Percentiles rank a stretch among this genome's conserved stretches.
Conservation (phyloP, 805 yeast species). For the Saturnispora galanensis region DNA sequence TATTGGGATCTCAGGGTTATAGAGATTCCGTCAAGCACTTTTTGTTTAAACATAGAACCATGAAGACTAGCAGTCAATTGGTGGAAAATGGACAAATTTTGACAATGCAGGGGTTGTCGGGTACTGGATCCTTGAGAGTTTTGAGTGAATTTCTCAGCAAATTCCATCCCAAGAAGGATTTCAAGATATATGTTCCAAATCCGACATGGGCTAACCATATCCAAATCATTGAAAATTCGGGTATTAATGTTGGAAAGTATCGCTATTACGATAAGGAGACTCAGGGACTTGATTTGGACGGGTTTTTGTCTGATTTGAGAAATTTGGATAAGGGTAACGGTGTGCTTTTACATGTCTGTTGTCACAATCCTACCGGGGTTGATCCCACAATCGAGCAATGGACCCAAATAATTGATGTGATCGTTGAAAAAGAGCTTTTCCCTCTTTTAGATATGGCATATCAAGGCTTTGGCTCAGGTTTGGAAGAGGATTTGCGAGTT, state of each 20-base stretch:
- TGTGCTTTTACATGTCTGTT: constrained; percentile 84
- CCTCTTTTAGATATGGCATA: constrained; percentile 91
- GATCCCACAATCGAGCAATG: constrained; percentile 80
- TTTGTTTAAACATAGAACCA: constrained; percentile 46
- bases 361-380: constrained; percentile 96
- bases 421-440: constrained; percentile 49
- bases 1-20: constrained; percentile 66
- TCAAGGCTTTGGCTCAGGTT: constrained; percentile 90
- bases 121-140: constrained; percentile 89
- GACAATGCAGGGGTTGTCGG: constrained; percentile 82
- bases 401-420: constrained; percentile 59
- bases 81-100: constrained; percentile 57
- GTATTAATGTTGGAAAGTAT: constrained; percentile 53
- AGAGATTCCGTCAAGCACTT: constrained; percentile 58
- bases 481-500: constrained; percentile 54
- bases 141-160: constrained; percentile 66
- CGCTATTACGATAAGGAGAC: constrained; percentile 57
- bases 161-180: constrained; percentile 43
- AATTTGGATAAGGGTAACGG: constrained; percentile 48
- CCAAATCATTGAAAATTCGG: constrained; percentile 68
- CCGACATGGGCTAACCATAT: constrained; percentile 95
- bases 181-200: constrained; percentile 56
- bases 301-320: constrained; percentile 49
- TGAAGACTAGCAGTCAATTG: constrained; percentile 40
- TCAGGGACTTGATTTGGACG: constrained; percentile 56